Base-by-base conservation (phyloP, 1,284 basidiomycete species). In the Heterobasidion parviporum region DNA sequence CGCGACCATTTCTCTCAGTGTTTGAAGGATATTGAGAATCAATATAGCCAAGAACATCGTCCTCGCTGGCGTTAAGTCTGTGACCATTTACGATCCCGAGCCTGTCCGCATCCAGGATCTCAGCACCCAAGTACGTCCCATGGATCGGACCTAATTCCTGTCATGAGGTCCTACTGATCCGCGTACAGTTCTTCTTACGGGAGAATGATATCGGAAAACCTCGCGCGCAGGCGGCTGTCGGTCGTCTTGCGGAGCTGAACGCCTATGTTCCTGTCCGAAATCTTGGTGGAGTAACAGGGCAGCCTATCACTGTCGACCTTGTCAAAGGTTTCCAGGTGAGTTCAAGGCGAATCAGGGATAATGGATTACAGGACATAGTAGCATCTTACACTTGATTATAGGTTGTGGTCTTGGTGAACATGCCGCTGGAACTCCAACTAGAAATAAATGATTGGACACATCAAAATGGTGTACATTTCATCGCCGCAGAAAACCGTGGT, bases 371-470 rank as follows among this genome's bases (percentile, higher is more conserved):
- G 34, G 8, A 58, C 50, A n/a, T 52, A 10, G 3, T 15, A 20
- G 15, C 36, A 26, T 26, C 10, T 20, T n/a, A 14, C n/a, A 26
- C 3, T n/a, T 44, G 5, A 16, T 6, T 14, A 53, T 66, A 94
- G 89, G 91, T 86, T 54, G 89, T 99, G 43, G 94, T 99, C 32
- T 77, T 98, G 52, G 94, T 92, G 60, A 87, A 92, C 56, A 83
- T 79, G 2, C 73, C 90, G 10, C 76, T 90, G 56, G 77, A 78
- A 57, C 92, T 94, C 70, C 95, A 97, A 70, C 72, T 99, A 20
- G 92, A 96, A 71, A 92, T 99, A 68, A 92, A 99, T 70, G 92
- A 94, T 60, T 97, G 90, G 83, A 92, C 92, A 16, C 93, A 94
- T 67, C 69, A 77, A 57, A 89, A 96, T 67, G 89, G 87, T 36